phyloP scores from a whole-genome alignment of 176 grass and related monocot species.

The Lolium rigidum region DNA sequence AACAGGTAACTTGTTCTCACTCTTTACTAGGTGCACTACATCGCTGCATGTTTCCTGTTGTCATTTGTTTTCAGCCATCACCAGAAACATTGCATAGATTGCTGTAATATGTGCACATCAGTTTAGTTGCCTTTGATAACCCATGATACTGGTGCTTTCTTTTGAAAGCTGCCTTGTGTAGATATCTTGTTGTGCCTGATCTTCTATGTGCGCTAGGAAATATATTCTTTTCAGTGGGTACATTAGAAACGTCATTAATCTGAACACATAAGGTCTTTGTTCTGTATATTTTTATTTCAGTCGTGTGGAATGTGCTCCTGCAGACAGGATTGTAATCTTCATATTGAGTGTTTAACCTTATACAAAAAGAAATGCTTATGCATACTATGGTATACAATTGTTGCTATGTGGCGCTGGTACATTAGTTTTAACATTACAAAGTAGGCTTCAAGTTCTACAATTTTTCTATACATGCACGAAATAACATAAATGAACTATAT shows the following conservation, averaged over 20 bases:
- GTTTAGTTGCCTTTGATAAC: conserved; percentile 4
- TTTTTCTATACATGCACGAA: background rate
- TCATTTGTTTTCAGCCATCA: conserved; percentile 4
- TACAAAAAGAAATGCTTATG: background rate
- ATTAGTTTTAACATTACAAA: conserved; percentile 23
- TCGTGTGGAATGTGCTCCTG: conserved; percentile 9
- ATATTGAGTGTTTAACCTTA: background rate
- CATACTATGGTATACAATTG: background rate
- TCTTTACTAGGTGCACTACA: conserved; percentile 28
- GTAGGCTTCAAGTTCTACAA: background rate
- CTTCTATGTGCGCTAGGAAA: background rate
- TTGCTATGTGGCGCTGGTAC: background rate
- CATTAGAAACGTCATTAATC: background rate
- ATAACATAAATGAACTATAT: conserved; percentile 15
- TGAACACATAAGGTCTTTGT: background rate
- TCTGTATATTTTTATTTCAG: conserved; percentile 8
- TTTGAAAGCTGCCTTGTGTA: background rate
- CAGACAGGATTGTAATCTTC: background rate
- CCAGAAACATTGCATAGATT: background rate
- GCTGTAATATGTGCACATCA: background rate
- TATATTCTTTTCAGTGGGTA: background rate
- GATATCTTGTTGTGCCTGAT: conserved; percentile 2
- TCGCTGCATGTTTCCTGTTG: background rate
- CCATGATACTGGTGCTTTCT: background rate
- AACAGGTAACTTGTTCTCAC: conserved; percentile 62